A percentile compares a stretch with the other conserved stretches of the same genome.
Conservation (phyloP, 306 rosid species). For the Rosa chinensis region DNA sequence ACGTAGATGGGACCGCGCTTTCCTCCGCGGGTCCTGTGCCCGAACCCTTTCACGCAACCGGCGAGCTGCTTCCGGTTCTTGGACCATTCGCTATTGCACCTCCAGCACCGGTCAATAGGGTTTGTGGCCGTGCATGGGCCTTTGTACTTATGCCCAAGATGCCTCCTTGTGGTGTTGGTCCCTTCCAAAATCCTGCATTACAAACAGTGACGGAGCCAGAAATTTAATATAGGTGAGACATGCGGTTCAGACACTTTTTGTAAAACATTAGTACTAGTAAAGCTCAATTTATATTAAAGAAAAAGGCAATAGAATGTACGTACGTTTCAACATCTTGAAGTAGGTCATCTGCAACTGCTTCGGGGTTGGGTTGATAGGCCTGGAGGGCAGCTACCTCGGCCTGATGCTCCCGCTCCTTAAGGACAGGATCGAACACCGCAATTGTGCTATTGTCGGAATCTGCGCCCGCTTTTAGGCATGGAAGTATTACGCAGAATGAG, state of each 20-base stretch:
- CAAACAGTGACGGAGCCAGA: background rate
- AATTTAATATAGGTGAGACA: background rate
- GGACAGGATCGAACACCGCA: constrained; percentile 41
- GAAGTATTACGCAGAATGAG: constrained; percentile 44
- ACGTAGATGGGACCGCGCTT: constrained; percentile 40
- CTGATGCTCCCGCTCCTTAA: constrained; percentile 23
- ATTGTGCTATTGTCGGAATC: constrained; percentile 1
- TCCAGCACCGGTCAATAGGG: constrained; percentile 92
- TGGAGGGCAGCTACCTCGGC: constrained; percentile 42
- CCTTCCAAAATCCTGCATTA: background rate
- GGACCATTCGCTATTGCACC: constrained; percentile 65
- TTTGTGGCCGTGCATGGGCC: constrained; percentile 59
- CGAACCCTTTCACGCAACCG: constrained; percentile 66
- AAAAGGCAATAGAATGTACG: background rate
- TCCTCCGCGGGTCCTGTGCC: constrained; percentile 65
- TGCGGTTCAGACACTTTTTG: background rate
- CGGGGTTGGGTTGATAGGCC: constrained; percentile 57
- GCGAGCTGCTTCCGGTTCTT: constrained; percentile 48
- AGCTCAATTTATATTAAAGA: background rate
- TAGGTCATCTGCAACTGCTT: constrained; percentile 37
- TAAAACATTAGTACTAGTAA: too few species aligned
- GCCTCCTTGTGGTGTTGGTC: constrained; percentile 52
- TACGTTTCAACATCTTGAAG: constrained; percentile 43
- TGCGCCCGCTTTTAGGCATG: constrained; percentile 43
- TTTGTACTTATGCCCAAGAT: constrained; percentile 5